Base-by-base conservation (phyloP, 352 stramenopile genomes). In the Phytopythium litorale region DNA sequence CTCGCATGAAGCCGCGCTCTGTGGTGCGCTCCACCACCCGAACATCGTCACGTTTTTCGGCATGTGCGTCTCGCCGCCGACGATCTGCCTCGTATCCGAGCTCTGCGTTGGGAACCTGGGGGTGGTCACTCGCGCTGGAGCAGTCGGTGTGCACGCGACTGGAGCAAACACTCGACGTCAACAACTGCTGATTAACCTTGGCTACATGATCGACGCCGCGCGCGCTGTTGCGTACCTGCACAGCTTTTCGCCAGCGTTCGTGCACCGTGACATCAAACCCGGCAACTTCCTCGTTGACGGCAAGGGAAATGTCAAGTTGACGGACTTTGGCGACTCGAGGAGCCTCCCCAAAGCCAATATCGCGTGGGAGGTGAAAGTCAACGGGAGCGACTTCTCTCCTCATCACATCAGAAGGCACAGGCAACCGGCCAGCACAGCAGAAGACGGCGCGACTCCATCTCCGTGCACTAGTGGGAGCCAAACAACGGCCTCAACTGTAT, bases 1-100 rank as follows among this genome's bases (percentile, higher is more conserved):
- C 51, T 78, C 71, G 1, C 74, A 81, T 21, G 81, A 91, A 71
- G 75, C 77, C 0, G 70, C 70, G 19, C 63, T 91, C 11, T 81
- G 72, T 30, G 72, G 79, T 3, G 68, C 67, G 33, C 56, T 91
- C 7, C 65, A 73, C 32, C 81, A 91, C 56, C 68, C 69, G 2
- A 88, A 89, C 54, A 74, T 91, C 32, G 79, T 88, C 43, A 70
- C 72, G 55, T 84, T 87, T 56, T 75, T 72, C 23, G 79, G 79
- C 3, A 76, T 88, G 68, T 88, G 79, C 38, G 76, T 88, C 0
- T 86, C 67, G 16, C 79, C 79, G 0, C 79, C 79, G 7, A 88
- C 76, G 7, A 86, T 88, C 40, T 86, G 79, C 37, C 63, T 88
- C 43, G 74, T 88, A 0, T 84, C 78, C 0, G 79, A 88, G 52